A percentile compares a stretch with the other conserved stretches of the same genome.
These are phyloP conservation scores for Magnaporthiopsis incrustans DNA, from an alignment of 2,329 filamentous ascomycete species.

Conservation along the genomic window DNA sequence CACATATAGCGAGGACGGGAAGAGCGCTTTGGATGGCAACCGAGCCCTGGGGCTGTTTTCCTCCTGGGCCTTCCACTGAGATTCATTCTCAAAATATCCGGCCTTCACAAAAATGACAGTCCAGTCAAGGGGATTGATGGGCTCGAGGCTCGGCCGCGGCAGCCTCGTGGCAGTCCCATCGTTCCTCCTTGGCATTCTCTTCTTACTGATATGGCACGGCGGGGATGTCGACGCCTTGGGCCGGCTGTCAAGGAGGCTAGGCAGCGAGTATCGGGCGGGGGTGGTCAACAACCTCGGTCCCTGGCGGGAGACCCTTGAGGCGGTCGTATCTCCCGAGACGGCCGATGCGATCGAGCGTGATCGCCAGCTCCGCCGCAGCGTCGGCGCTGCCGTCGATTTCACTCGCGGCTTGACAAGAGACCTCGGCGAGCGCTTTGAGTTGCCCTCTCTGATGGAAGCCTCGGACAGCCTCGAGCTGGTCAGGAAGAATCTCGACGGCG, in stretches of 20 bases:
- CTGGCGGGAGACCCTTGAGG: slow-evolving; percentile 2
- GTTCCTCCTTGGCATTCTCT: neutral
- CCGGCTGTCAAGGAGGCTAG: neutral
- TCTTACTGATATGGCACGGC: neutral
- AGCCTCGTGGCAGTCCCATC: neutral
- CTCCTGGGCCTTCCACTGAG: neutral
- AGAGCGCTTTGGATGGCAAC: no score
- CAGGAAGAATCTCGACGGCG: neutral
- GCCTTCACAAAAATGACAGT: neutral
- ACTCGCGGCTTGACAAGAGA: slow-evolving; percentile 3
- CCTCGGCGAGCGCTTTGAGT: slow-evolving; percentile 5
- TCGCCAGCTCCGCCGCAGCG: slow-evolving; percentile 3
- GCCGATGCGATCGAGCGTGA: slow-evolving; percentile 3
- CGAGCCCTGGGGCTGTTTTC: neutral
- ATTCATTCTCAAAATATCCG: neutral
- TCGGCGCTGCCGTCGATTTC: slow-evolving; percentile 4
- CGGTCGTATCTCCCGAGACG: slow-evolving; percentile 4
- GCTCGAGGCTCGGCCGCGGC: neutral
- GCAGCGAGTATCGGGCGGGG: neutral
- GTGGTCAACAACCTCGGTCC: neutral
- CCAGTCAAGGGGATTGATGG: neutral
- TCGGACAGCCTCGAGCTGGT: neutral
- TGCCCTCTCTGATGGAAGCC: slow-evolving; percentile 1
- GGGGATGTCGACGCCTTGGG: neutral
- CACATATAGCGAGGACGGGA: no score